Evolutionary conservation across 2,329 filamentous ascomycete genomes (phyloP).

Genomic region (Sclerotinia minor): DNA sequence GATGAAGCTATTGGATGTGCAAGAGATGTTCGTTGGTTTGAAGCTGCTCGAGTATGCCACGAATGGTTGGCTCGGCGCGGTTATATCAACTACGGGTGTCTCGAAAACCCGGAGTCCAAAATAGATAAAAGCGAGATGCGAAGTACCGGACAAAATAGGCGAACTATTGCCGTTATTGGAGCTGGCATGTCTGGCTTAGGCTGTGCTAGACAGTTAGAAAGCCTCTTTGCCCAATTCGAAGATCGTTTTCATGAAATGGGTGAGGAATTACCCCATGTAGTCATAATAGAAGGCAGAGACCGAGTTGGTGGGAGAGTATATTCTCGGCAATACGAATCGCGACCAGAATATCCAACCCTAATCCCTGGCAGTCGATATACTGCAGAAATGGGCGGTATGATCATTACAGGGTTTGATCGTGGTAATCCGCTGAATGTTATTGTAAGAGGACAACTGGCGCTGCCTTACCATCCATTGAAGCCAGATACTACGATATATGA

Average conservation of each 20-base stretch:
- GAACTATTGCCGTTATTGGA: conserved; percentile 82
- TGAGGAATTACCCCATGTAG: conserved; percentile 69
- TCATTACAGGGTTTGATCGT: conserved; percentile 93
- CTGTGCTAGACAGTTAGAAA: conserved; percentile 87
- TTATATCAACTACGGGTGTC: conserved; percentile 95
- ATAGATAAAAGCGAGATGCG: conserved; percentile 41
- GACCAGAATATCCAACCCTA: conserved; percentile 56
- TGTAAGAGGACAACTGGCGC: conserved; percentile 82
- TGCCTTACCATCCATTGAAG: conserved; percentile 80
- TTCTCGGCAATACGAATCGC: conserved; percentile 66
- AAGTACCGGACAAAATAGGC: conserved; percentile 53
- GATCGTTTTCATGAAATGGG: conserved; percentile 64
- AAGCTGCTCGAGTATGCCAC: conserved; percentile 82
- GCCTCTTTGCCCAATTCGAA: conserved; percentile 78
- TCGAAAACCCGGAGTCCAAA: conserved; percentile 58
- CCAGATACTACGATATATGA: conserved; percentile 89
- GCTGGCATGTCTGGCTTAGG: conserved; percentile 93
- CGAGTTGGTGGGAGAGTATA: conserved; percentile 92
- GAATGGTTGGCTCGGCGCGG: conserved; percentile 89
- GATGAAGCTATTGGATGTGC: conserved; percentile 90
- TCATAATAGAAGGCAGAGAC: conserved; percentile 83
- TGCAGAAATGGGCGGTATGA: conserved; percentile 96
- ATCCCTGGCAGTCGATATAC: conserved; percentile 67
- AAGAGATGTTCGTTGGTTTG: conserved; percentile 83
- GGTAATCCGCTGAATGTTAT: conserved; percentile 93